Percentiles rank a stretch among this genome's conserved stretches.
Evolutionary conservation across 73 alveolate genomes (phyloP).

Genomic region (Paraurostyla sp.): DNA sequence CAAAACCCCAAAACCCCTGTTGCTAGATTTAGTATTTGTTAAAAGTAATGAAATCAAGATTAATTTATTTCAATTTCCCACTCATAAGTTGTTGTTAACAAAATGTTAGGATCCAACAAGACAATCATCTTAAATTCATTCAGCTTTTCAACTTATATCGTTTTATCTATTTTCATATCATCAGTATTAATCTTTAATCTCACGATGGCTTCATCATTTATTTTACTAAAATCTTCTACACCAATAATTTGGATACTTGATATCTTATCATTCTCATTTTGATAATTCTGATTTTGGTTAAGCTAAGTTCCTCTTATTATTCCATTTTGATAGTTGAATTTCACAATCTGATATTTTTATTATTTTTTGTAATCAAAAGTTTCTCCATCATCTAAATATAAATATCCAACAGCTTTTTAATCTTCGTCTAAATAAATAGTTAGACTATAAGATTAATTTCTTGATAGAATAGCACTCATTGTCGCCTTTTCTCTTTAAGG

Average conservation of each 20-base stretch:
- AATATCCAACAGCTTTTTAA: constrained; percentile 65
- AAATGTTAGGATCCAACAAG: not conserved
- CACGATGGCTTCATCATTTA: not conserved
- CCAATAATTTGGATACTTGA: not conserved
- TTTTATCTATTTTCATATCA: not conserved
- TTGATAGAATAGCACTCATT: constrained; percentile 36
- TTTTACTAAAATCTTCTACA: not conserved
- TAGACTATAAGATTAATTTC: constrained; percentile 28
- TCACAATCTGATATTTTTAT: not conserved
- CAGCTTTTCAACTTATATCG: not conserved
- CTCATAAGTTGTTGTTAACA: not conserved
- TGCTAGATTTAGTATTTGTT: too few species aligned
- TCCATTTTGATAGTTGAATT: not conserved
- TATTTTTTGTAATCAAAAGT: constrained; percentile 54
- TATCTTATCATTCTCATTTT: not conserved
- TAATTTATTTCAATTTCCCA: constrained; percentile 2
- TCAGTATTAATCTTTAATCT: not conserved
- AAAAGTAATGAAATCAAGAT: too few species aligned
- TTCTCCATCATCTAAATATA: constrained; percentile 80
- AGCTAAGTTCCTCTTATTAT: not conserved
- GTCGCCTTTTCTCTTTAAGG: constrained; percentile 65
- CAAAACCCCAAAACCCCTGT: too few species aligned
- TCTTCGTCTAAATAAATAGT: constrained; percentile 66
- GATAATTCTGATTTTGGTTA: not conserved
- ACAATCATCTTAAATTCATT: constrained; percentile 8